phyloP scores from a whole-genome alignment of 352 stramenopile genomes.

The Phytophthora uliginosa region DNA sequence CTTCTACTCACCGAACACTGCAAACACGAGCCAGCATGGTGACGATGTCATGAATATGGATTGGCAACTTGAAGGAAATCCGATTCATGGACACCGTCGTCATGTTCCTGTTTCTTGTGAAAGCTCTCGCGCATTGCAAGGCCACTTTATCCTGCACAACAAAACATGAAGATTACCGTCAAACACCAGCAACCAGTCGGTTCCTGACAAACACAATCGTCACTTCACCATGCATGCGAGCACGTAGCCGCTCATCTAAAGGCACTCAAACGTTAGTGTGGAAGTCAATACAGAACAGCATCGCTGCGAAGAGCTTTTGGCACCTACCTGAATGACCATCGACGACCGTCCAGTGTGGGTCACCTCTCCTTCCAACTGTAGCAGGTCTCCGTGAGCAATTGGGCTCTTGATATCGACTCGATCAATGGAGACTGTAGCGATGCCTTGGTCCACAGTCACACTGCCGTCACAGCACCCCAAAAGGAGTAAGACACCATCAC shows the following conservation, averaged over 20 bases:
- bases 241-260: conserved; percentile 66
- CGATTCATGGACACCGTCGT: conserved; percentile 73
- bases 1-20: conserved; percentile 52
- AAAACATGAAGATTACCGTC: background rate
- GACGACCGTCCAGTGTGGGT: conserved; percentile 62
- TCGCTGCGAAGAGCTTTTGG: background rate
- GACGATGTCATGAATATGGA: conserved; percentile 66
- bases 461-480: conserved; percentile 2
- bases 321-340: conserved; percentile 45
- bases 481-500: background rate
- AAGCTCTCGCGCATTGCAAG: conserved; percentile 68
- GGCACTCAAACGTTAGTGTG: background rate
- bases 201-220: background rate
- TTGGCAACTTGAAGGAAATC: conserved; percentile 76
- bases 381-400: conserved; percentile 68
- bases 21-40: conserved; percentile 65
- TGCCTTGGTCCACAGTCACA: conserved; percentile 37
- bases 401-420: conserved; percentile 70
- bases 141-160: conserved; percentile 56
- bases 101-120: conserved; percentile 75
- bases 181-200: background rate
- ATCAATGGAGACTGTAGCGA: conserved; percentile 73
- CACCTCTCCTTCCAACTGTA: conserved; percentile 69
- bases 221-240: conserved; percentile 54
- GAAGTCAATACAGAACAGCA: background rate